Evolutionary conservation across 2,329 filamentous ascomycete species (phyloP).

Genomic region (Xylaria sp.): DNA sequence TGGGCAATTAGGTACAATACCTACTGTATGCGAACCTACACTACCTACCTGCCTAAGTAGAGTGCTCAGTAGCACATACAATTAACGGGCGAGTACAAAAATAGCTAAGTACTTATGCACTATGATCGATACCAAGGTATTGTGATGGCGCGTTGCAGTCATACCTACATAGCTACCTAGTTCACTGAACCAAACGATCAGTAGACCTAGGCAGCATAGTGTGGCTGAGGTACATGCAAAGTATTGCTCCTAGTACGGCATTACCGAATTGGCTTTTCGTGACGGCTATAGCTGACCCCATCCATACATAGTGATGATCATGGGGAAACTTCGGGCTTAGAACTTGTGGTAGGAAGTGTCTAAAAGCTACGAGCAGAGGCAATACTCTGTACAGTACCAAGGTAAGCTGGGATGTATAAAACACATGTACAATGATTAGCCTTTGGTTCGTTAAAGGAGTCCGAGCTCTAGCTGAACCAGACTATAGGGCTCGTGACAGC

Average conservation of each 20-base stretch:
- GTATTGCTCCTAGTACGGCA: slow-evolving; percentile 3
- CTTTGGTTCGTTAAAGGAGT: not conserved
- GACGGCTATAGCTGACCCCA: not conserved
- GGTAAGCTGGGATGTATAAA: too few relatives aligned
- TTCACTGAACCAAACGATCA: not conserved
- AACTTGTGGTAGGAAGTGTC: not conserved
- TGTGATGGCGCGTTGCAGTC: not conserved
- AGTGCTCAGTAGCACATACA: not conserved
- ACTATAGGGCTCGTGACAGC: slow-evolving; percentile 20
- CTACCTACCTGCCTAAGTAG: not conserved
- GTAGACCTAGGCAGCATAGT: not conserved
- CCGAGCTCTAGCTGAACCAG: slow-evolving; percentile 7
- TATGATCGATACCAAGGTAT: not conserved
- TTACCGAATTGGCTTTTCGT: slow-evolving; percentile 7
- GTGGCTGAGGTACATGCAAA: not conserved
- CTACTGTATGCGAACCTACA: not conserved
- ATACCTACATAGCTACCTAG: not conserved
- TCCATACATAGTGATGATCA: slow-evolving; percentile 4
- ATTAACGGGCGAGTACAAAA: not conserved
- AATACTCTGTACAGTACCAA: too few relatives aligned
- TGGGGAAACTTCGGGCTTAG: not conserved
- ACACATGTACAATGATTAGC: not conserved
- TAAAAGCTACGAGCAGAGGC: slow-evolving; percentile 18
- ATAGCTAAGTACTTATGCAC: not conserved
- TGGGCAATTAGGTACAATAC: not conserved